These are phyloP conservation scores for Endocladia muricata DNA, from an alignment of 31 red algal genomes.

Conservation along the genomic window DNA sequence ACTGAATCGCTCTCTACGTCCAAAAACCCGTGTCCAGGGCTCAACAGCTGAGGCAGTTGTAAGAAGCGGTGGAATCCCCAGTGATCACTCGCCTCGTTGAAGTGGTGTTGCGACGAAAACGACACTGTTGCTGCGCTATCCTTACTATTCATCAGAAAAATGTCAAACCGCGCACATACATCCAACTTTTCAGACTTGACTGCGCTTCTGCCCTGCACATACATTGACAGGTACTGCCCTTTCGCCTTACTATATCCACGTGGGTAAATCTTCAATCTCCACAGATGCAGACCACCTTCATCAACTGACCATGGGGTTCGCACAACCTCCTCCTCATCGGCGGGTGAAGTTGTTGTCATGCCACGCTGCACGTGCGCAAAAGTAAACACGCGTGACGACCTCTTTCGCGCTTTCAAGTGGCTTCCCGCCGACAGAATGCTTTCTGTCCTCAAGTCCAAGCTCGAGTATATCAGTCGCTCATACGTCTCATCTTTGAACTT, in stretches of 20 bases:
- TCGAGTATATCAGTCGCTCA: background rate
- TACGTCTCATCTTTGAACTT: conserved; percentile 11
- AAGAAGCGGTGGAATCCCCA: conserved; percentile 67
- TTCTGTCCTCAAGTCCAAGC: background rate
- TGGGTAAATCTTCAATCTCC: conserved; percentile 65
- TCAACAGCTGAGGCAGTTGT: conserved; percentile 30
- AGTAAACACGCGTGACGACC: conserved; percentile 20
- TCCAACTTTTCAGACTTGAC: conserved; percentile 2
- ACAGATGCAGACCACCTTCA: conserved; percentile 2
- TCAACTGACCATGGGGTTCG: conserved; percentile 53
- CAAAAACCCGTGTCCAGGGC: conserved; percentile 24
- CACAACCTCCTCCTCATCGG: conserved; percentile 62
- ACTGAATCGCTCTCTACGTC: conserved; percentile 42
- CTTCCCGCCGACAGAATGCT: conserved; percentile 3
- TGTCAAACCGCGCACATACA: conserved; percentile 44
- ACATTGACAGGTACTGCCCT: conserved; percentile 46
- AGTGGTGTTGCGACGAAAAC: conserved; percentile 49
- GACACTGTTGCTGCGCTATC: conserved; percentile 36
- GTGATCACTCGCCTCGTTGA: conserved; percentile 42
- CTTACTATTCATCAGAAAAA: conserved; percentile 44
- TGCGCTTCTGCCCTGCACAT: conserved; percentile 45
- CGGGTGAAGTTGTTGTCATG: conserved; percentile 5
- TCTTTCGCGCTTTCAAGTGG: conserved; percentile 32
- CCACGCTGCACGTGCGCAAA: conserved; percentile 41
- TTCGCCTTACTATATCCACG: conserved; percentile 62